Base-by-base conservation (phyloP, 2,329 filamentous ascomycete genomes). In the Fusarium nurragi region DNA sequence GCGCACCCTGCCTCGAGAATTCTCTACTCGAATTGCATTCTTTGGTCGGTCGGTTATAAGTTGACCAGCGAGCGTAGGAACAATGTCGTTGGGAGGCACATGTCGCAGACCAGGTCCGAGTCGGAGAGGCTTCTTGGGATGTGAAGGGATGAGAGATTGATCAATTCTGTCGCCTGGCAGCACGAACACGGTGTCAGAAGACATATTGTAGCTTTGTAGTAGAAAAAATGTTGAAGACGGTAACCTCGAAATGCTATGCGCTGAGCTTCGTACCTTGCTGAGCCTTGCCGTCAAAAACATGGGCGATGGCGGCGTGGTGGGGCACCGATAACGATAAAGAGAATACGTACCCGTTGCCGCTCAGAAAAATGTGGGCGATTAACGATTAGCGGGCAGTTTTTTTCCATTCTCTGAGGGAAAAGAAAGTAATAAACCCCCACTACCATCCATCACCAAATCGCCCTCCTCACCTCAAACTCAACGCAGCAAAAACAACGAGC, bases 81-180 rank as follows among this genome's bases (percentile, higher is more conserved):
- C 83, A 70, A 95, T 88, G 36, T 87, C 88, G 68, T 85, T 86
- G n/a, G 91, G 90, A 39, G 92, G 91, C 59, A 93, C 88, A 76
- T 96, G 89, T 61, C 90, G 90, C 55, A 97, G 84, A 53, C 94
- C 94, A 16, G 93, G 91, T 25, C 94, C 94, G 23, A 97, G 84
- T 54, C 91, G 92, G 64, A 97, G 82, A 36, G 92, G 87, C 62
- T 87, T 82, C 69, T 89, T 92, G 44, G 84, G 83, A 63, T 90
- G 84, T 26, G 86, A 86, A 4, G 92, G 92, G 34, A 97, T 83
- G 32, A 85, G 78, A 23, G 85, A 82, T 2, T 85, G 76, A 57
- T 92, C 86, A 41, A 97, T 84, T 28, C 80, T 74, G 70, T 97
- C 93, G 67, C 95, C 94, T 0, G 95, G 95, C 8, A 98, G 86